Percentiles rank a stretch among this genome's conserved stretches.
These are phyloP conservation scores for Cyclotella sp. DNA, from an alignment of 108 stramenopile genomes.

Conservation along the genomic window DNA sequence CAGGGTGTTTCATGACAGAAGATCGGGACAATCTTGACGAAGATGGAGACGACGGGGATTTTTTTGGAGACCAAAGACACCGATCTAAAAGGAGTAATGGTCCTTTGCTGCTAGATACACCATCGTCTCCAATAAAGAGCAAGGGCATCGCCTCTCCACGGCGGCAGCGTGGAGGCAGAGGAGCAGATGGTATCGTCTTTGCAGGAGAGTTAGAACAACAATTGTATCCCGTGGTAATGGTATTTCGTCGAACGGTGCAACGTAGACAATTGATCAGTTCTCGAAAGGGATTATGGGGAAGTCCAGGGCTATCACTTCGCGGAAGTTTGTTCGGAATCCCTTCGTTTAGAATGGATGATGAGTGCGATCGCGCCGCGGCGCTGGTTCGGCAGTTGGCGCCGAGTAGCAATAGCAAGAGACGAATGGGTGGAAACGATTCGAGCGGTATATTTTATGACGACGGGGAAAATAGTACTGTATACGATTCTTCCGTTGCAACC, in stretches of 20 bases:
- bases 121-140: conserved; percentile 42
- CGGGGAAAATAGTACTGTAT: conserved; percentile 21
- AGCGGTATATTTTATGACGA: conserved; percentile 10
- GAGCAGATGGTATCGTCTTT: conserved; percentile 17
- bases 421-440: conserved; percentile 1
- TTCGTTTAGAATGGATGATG: conserved; percentile 87
- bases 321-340: conserved; percentile 56
- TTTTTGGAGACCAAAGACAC: conserved; percentile 15
- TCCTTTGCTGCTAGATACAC: conserved; percentile 26
- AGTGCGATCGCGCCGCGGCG: conserved; percentile 80
- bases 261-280: conserved; percentile 37
- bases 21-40: conserved; percentile 16
- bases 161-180: conserved; percentile 6
- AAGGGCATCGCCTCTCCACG: conserved; percentile 31
- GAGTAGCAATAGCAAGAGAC: conserved; percentile 35
- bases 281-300: conserved; percentile 34
- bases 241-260: conserved; percentile 80
- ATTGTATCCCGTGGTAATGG: conserved; percentile 66
- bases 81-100: conserved; percentile 10
- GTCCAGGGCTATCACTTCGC: conserved; percentile 38
- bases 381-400: conserved; percentile 66
- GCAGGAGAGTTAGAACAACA: conserved; percentile 34
- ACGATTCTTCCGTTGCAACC: conserved; percentile 24
- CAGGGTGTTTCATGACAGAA: conserved; percentile 26
- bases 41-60: conserved; percentile 22